Evolutionary conservation across 441 rosid species (phyloP).

Genomic region (Brassica hybrid): DNA sequence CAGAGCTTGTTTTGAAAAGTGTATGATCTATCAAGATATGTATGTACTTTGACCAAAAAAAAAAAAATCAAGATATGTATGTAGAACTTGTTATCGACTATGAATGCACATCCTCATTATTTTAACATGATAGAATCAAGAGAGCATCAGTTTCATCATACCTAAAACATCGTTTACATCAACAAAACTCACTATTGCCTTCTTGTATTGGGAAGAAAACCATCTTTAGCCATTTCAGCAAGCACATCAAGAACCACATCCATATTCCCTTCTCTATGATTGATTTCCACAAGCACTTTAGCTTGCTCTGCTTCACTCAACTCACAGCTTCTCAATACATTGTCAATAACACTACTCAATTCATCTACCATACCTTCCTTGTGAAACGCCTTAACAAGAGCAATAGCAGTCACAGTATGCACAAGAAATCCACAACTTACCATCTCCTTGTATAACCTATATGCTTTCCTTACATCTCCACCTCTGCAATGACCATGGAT

Average conservation of each 20-base stretch:
- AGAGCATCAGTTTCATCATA: no score
- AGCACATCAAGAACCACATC: constrained; percentile 72
- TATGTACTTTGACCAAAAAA: no score
- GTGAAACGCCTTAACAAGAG: constrained; percentile 67
- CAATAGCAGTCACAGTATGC: constrained; percentile 70
- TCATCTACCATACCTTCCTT: constrained; percentile 54
- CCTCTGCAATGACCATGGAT: constrained; percentile 86
- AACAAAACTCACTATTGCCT: not conserved
- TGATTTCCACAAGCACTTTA: constrained; percentile 73
- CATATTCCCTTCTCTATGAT: constrained; percentile 87
- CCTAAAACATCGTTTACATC: no score
- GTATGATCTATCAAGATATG: no score
- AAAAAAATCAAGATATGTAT: no score
- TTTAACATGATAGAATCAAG: no score
- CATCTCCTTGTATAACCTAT: constrained; percentile 72
- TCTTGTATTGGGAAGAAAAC: constrained; percentile 65
- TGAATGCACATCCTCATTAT: not conserved
- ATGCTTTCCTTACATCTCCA: constrained; percentile 64
- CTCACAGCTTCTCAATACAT: constrained; percentile 72
- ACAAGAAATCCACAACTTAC: constrained; percentile 57
- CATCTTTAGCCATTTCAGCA: constrained; percentile 83
- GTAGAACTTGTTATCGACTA: no score
- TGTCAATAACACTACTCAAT: constrained; percentile 55
- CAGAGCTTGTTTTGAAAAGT: no score
- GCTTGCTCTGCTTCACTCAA: constrained; percentile 76